Percentiles rank a stretch among this genome's conserved stretches.
Conservation (phyloP, 805 yeast species). For the Metschnikowia koreensis region DNA sequence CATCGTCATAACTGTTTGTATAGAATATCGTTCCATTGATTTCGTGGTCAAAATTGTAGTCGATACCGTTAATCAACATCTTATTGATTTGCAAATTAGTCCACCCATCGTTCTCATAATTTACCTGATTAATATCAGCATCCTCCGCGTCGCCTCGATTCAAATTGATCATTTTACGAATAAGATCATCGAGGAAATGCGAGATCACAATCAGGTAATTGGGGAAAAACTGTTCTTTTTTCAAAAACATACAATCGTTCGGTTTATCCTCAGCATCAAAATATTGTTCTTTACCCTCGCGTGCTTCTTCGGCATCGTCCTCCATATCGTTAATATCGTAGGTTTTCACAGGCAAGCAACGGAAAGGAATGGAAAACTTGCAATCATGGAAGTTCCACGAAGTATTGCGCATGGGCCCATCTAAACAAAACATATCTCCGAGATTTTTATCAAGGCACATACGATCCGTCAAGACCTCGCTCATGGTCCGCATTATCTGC, state of each 20-base stretch:
- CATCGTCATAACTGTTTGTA: conserved; percentile 25
- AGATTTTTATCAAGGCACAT: conserved; percentile 13
- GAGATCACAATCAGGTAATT: conserved; percentile 25
- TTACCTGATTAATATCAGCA: conserved; percentile 23
- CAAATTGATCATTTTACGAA: conserved; percentile 31
- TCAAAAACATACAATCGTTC: conserved; percentile 16
- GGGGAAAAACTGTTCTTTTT: conserved; percentile 16
- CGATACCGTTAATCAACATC: conserved; percentile 33
- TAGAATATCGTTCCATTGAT: conserved; percentile 40
- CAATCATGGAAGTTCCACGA: conserved; percentile 36
- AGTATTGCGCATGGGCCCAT: conserved; percentile 19
- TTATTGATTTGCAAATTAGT: conserved; percentile 25
- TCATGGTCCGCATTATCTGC: conserved; percentile 52
- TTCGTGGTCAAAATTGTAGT: conserved; percentile 36
- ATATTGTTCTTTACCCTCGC: conserved; percentile 15
- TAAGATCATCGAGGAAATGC: conserved; percentile 36
- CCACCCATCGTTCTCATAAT: conserved; percentile 37
- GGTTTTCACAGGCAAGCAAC: conserved; percentile 32
- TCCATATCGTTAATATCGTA: conserved; percentile 38
- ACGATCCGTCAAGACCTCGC: conserved; percentile 35
- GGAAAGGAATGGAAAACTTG: conserved; percentile 28
- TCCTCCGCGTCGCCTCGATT: conserved; percentile 44
- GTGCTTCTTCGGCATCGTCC: conserved; percentile 24
- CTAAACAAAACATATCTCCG: conserved; percentile 16
- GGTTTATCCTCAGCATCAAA: conserved; percentile 23